Conservation (phyloP, 345 rosid genomes). For the Cardamine resedifolia region DNA sequence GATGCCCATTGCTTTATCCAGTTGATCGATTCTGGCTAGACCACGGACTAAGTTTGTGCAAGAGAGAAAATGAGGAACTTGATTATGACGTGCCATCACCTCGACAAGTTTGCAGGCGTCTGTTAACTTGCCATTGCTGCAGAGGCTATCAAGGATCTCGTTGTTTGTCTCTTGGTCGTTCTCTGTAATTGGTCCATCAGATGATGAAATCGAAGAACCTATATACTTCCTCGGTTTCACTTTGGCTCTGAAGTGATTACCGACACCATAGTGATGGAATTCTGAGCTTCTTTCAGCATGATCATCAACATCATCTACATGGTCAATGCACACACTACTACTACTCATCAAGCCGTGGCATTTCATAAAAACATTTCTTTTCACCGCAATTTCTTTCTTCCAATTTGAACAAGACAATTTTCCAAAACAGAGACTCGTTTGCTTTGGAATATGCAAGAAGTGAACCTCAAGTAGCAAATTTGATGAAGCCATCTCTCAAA, state of each 20-base stretch:
- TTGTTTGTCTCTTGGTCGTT: constrained; percentile 67
- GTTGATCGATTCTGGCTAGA: constrained; percentile 46
- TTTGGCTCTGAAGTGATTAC: constrained; percentile 35
- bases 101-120: constrained; percentile 62
- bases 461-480: constrained; percentile 42
- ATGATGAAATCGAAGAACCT: constrained; percentile 20
- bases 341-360: constrained; percentile 42
- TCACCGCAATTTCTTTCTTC: constrained; percentile 31
- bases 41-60: constrained; percentile 77
- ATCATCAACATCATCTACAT: constrained; percentile 38
- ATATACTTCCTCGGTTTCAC: constrained; percentile 28
- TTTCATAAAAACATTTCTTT: constrained; percentile 34
- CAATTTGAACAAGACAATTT: constrained; percentile 26
- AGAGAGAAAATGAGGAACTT: constrained; percentile 71
- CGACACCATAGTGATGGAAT: constrained; percentile 21
- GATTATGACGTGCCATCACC: constrained; percentile 69
- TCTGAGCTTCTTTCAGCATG: constrained; percentile 45
- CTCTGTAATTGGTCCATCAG: constrained; percentile 52
- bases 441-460: constrained; percentile 36
- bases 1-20: constrained; percentile 60
- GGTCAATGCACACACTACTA: constrained; percentile 44
- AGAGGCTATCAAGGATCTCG: constrained; percentile 54
- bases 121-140: constrained; percentile 54
- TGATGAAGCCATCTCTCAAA: constrained; percentile 50
- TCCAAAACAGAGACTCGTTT: constrained; percentile 18